Percentiles rank a stretch among this genome's conserved stretches.
Conservation (phyloP, 139 green algal species). For the Diplosphaera chodatii region DNA sequence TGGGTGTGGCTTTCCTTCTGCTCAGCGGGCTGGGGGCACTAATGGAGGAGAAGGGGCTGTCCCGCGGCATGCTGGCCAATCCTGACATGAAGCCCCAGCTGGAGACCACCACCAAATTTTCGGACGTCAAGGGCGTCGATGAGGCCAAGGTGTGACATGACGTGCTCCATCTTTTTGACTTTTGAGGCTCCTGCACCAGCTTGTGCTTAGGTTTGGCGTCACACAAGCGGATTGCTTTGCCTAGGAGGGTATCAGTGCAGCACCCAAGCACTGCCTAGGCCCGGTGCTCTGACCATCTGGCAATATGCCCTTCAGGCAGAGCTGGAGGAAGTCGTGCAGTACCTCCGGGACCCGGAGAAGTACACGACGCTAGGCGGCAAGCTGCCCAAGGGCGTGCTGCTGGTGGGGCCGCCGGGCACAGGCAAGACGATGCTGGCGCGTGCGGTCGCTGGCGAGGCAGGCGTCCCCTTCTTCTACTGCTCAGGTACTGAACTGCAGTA, state of each 20-base stretch:
- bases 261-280: no score
- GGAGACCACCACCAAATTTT: constrained; percentile 72
- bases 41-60: constrained; percentile 82
- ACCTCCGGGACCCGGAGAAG: constrained; percentile 77
- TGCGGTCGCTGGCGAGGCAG: constrained; percentile 82
- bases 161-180: no score
- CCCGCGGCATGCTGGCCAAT: constrained; percentile 61
- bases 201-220: no score
- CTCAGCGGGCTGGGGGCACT: constrained; percentile 68
- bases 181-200: no score
- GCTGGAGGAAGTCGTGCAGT: constrained; percentile 97
- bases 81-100: constrained; percentile 79
- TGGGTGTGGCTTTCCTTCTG: constrained; percentile 78
- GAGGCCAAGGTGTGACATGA: constrained; percentile 76
- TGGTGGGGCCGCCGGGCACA: constrained; percentile 85
- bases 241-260: no score
- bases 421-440: constrained; percentile 92
- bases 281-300: no score
- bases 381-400: constrained; percentile 86
- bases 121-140: constrained; percentile 93
- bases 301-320: no score
- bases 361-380: constrained; percentile 86
- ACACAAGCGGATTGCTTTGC: no score
- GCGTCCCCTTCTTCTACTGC: constrained; percentile 98
- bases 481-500: no score